Percentiles rank a stretch among this genome's conserved stretches.
Conservation (phyloP, 2,329 filamentous ascomycete genomes). For the Diaporthe ampelina region DNA sequence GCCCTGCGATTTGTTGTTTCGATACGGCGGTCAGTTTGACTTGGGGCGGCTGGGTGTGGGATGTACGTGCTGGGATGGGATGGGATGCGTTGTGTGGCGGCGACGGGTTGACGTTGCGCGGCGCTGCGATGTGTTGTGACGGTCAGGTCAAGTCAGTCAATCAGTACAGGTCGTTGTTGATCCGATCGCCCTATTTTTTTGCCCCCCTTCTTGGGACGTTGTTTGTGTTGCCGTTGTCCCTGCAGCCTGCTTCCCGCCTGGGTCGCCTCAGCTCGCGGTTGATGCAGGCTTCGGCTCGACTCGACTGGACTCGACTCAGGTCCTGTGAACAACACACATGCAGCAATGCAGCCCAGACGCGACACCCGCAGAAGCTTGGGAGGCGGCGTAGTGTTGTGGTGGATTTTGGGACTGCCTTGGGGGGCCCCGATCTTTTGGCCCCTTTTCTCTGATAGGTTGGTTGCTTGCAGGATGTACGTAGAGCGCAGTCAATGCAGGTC, state of each 20-base stretch:
- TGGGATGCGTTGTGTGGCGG: slow-evolving; percentile 28
- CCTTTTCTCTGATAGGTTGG: slow-evolving; percentile 37
- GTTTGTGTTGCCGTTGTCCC: slow-evolving; percentile 18
- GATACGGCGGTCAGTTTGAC: slow-evolving; percentile 42
- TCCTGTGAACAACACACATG: slow-evolving; percentile 33
- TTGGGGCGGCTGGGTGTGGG: slow-evolving; percentile 37
- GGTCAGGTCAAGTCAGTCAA: not conserved
- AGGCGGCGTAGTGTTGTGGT: slow-evolving; percentile 24
- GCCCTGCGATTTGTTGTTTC: slow-evolving; percentile 55
- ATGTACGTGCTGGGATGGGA: slow-evolving; percentile 32
- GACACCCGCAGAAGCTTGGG: slow-evolving; percentile 36
- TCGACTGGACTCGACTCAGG: slow-evolving; percentile 32
- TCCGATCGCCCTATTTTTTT: slow-evolving; percentile 37
- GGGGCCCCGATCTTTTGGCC: slow-evolving; percentile 34
- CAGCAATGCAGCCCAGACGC: slow-evolving; percentile 38
- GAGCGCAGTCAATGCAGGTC: slow-evolving; percentile 32
- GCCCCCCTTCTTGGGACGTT: slow-evolving; percentile 25
- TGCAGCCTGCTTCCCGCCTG: slow-evolving; percentile 14
- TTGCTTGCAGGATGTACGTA: slow-evolving; percentile 27
- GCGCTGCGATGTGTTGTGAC: slow-evolving; percentile 19
- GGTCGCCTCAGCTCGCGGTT: slow-evolving; percentile 18
- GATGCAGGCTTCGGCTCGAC: slow-evolving; percentile 10
- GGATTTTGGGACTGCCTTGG: slow-evolving; percentile 14
- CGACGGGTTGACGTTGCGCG: slow-evolving; percentile 12
- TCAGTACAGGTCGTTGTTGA: slow-evolving; percentile 17